Percentiles rank a stretch among this genome's conserved stretches.
Conservation (phyloP, 2,329 filamentous ascomycete species). For the Exophiala aquamarina region DNA sequence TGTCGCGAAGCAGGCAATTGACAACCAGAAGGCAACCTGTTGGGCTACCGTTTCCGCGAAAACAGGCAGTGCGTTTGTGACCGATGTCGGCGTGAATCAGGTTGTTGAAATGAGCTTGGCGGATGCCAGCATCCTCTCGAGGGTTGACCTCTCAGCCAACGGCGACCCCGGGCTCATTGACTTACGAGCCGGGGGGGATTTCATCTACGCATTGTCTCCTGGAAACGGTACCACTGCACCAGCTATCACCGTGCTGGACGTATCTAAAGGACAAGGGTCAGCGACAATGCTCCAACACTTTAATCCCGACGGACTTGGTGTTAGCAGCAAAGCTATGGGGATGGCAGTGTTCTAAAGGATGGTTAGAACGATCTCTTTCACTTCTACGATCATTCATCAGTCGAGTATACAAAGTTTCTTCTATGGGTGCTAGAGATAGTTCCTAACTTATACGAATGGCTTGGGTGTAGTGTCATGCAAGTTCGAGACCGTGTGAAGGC, state of each 20-base stretch:
- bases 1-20: conserved; percentile 40
- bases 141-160: conserved; percentile 45
- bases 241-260: conserved; percentile 43
- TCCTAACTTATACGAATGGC: no score
- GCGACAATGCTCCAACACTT: conserved; percentile 42
- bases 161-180: conserved; percentile 59
- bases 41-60: conserved; percentile 54
- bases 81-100: conserved; percentile 54
- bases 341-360: conserved; percentile 32
- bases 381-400: no score
- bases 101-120: conserved; percentile 57
- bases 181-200: conserved; percentile 51
- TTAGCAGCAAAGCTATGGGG: conserved; percentile 35
- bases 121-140: conserved; percentile 49
- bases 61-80: conserved; percentile 57
- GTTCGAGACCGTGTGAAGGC: no score
- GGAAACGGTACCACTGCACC: conserved; percentile 47
- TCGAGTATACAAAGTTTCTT: no score
- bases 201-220: conserved; percentile 59
- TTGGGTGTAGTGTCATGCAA: no score
- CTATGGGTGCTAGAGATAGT: no score
- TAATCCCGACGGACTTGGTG: conserved; percentile 28
- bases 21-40: conserved; percentile 56
- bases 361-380: no score
- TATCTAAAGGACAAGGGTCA: conserved; percentile 31